Evolutionary conservation across 2,329 filamentous ascomycete species (phyloP), one percentile per base, ranked within the genome.

Genomic region (Fusarium solani-melongenae): DNA sequence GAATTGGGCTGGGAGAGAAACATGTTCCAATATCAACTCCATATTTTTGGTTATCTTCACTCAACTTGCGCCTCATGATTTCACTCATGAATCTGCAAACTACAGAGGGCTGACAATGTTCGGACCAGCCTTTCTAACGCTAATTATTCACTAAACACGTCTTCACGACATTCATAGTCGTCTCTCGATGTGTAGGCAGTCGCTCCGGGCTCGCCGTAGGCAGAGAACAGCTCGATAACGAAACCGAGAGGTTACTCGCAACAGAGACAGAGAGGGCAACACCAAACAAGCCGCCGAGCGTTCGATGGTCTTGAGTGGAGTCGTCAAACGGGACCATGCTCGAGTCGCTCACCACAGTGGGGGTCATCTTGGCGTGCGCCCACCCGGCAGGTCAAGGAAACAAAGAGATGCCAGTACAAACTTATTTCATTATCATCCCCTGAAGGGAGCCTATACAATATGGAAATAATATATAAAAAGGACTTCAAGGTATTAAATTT

Each of bases 231-330:
- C 63, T 64, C 20, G 34, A 67, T 24, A 55, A 61, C 24, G 46
- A 62, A 44, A 64, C 56, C 49, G 56, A 66, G 49, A 68, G 51
- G 22, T 46, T 58, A 57, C 36, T 55, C 29, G 24, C 44, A 20
- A 51, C 17, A 53, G n/a, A 66, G 53, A 38, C 55, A 57, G 39
- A 68, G 63, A 69, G 64, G 56, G 64, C 63, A 78, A 71, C 59
- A 75, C 70, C 65, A 66, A 68, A 71, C 68, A 73, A 60, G 60
- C 63, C 65, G 67, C 71, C 66, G 74, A 76, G 73, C 64, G 66
- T 72, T 77, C 64, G 62, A 66, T 75, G 64, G 70, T 74, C 73
- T 73, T 44, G 44, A 70, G 76, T 78, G 76, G 76, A 71, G 72
- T 76, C 44, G 24, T 68, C 33, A 15, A 62, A 66, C 39, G 58